These are phyloP conservation scores for Amanita fuliginea DNA, from an alignment of 768 basidiomycete species.

Conservation along the genomic window DNA sequence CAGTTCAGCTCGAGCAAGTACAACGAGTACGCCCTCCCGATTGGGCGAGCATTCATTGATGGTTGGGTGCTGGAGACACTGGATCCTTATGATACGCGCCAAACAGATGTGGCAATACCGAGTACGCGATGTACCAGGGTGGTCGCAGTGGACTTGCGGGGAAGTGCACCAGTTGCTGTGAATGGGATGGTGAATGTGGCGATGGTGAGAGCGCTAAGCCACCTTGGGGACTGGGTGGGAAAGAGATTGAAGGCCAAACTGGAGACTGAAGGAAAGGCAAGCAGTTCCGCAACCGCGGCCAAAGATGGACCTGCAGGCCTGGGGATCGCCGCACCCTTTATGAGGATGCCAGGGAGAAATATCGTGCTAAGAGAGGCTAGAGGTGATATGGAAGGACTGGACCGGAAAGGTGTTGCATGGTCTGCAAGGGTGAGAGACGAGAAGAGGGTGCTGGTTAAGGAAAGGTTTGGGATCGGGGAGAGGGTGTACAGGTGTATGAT, in stretches of 20 bases:
- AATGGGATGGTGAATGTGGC: conserved; percentile 79
- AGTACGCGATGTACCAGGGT: conserved; percentile 83
- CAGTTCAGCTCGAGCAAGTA: conserved; percentile 54
- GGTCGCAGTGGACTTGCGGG: conserved; percentile 79
- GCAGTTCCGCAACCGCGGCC: conserved; percentile 12
- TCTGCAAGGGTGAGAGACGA: conserved; percentile 50
- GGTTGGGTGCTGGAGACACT: conserved; percentile 96
- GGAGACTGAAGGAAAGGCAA: conserved; percentile 39
- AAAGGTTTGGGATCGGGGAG: conserved; percentile 38
- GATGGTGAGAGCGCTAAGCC: conserved; percentile 35
- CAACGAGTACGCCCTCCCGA: conserved; percentile 63
- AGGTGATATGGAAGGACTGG: conserved; percentile 4
- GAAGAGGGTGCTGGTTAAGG: conserved; percentile 41
- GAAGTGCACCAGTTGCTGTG: conserved; percentile 72
- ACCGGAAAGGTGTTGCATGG: conserved; percentile 27
- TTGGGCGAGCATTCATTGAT: conserved; percentile 78
- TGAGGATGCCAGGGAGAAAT: conserved; percentile 3
- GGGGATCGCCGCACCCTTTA: conserved; percentile 1
- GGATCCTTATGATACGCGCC: conserved; percentile 70
- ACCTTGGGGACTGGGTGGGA: conserved; percentile 5
- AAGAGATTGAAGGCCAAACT: conserved; percentile 32
- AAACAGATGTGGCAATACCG: conserved; percentile 89
- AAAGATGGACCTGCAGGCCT: conserved; percentile 4
- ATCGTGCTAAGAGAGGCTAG: conserved; percentile 1
- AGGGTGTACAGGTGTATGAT: conserved; percentile 41